Evolutionary conservation across 768 basidiomycete species (phyloP), one percentile per base, ranked within the genome.

Genomic region (Leccinum uliginosum): DNA sequence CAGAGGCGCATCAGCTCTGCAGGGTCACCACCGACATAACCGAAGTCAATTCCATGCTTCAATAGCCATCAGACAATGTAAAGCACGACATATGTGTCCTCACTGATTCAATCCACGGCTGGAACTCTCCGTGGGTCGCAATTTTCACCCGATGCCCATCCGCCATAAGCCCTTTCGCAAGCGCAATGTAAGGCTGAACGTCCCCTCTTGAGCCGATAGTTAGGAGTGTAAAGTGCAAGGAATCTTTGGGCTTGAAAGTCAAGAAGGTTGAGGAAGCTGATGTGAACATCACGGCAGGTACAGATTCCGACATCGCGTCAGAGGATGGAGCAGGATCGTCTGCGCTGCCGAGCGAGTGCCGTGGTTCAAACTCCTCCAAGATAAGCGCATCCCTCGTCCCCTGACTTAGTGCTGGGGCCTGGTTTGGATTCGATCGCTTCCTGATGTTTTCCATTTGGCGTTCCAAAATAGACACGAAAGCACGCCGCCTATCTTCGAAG

Each of bases 1-100:
- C 95, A 98, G 61, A 99, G 93, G 52, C 91, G 83, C 94, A 98
- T 95, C 43, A 99, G 76, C 71, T 98, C 96, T 1, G 97, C 95
- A 10, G 96, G 96, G 72, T 98, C 97, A 26, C 96, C 96, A 11
- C 97, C 96, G 44, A 98, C 94, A 61, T 83, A 88, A 11, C 89
- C 89, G 70, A 89, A 98, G 67, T 94, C 94, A 65, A 99, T 97
- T n/a, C 93, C 93, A 68, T 98, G 81, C 93, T 97, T 60, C 34
- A 11, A 57, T 51, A 40, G 55, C 10, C 30, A 14, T 58, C 55
- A 64, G 51, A 58, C 19, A 17, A 27, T 21, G 35, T 56, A 6
- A 62, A 26, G 32, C 21, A 15, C 49, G 3, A 58, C 40, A 47
- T 9, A 43, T 6, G 5, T 30, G 35, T 34, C 77, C 92, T 73